phyloP scores from a whole-genome alignment of 75 land plant species.

The Pinus tabuliformis region DNA sequence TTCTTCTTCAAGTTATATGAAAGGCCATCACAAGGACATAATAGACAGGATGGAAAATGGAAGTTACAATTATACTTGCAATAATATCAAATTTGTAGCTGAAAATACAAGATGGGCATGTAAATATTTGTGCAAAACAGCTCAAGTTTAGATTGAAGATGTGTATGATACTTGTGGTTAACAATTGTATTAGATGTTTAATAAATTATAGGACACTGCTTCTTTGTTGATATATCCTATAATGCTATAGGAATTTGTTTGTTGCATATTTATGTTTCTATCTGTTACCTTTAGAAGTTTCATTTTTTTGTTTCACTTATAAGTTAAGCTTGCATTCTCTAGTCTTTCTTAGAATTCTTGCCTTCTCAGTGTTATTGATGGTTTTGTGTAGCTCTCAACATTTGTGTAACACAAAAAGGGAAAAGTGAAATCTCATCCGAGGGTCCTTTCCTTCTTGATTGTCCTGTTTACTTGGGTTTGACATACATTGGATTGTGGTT shows the following conservation, averaged over 20 bases:
- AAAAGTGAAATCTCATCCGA: not conserved
- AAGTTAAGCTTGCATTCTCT: not conserved
- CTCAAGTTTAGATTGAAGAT: not conserved
- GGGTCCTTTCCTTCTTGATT: not conserved
- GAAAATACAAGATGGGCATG: too few species aligned
- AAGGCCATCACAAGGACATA: too few species aligned
- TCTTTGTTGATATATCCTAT: not conserved
- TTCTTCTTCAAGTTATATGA: too few species aligned
- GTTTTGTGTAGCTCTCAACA: not conserved
- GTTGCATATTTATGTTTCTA: not conserved
- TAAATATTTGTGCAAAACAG: not conserved
- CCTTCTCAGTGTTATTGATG: not conserved
- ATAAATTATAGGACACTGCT: not conserved
- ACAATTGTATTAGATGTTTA: not conserved
- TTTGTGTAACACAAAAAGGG: not conserved
- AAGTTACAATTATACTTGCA: too few species aligned
- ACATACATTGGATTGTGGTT: not conserved
- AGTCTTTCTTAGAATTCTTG: not conserved
- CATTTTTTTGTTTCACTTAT: not conserved
- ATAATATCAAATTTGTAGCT: too few species aligned
- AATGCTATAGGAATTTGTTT: not conserved
- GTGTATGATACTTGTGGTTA: not conserved
- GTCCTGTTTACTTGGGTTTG: not conserved
- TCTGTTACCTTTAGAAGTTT: not conserved
- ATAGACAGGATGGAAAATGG: too few species aligned